Conservation (phyloP, 129 eudicot species). For the Lactuca sativa region DNA sequence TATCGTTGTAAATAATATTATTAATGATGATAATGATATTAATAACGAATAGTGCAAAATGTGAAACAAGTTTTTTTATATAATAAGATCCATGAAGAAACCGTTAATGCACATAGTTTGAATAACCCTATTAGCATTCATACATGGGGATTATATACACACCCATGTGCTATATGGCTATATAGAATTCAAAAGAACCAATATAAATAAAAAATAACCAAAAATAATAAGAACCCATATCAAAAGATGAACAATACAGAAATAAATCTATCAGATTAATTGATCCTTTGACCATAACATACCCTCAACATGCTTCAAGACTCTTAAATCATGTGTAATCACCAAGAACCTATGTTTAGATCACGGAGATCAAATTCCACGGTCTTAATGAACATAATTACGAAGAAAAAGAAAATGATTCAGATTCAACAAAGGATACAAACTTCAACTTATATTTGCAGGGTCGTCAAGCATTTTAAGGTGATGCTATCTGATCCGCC, state of each 20-base stretch:
- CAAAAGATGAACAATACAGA: conserved; percentile 1
- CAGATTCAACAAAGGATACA: background rate
- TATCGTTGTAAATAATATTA: background rate
- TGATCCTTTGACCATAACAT: background rate
- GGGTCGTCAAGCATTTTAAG: background rate
- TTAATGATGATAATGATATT: conserved; percentile 11
- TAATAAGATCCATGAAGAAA: conserved; percentile 4
- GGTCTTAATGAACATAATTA: conserved; percentile 8
- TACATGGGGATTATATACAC: conserved; percentile 10
- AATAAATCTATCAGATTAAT: background rate
- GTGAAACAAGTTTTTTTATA: conserved; percentile 11
- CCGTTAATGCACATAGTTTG: conserved; percentile 6
- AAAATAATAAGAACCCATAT: background rate
- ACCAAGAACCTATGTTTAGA: conserved; percentile 6
- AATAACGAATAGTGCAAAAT: background rate
- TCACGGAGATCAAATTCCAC: conserved; percentile 3
- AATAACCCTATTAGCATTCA: conserved; percentile 5
- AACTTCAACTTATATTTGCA: background rate
- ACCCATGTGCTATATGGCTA: conserved; percentile 8
- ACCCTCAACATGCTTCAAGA: conserved; percentile 6
- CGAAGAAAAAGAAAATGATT: background rate
- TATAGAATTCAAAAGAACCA: background rate
- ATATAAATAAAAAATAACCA: background rate
- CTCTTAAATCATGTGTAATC: background rate
- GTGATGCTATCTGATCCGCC: background rate